Percentiles rank a stretch among this genome's conserved stretches.
These are phyloP conservation scores for Jatropha curcas DNA, from an alignment of 345 rosid species.

Conservation along the genomic window DNA sequence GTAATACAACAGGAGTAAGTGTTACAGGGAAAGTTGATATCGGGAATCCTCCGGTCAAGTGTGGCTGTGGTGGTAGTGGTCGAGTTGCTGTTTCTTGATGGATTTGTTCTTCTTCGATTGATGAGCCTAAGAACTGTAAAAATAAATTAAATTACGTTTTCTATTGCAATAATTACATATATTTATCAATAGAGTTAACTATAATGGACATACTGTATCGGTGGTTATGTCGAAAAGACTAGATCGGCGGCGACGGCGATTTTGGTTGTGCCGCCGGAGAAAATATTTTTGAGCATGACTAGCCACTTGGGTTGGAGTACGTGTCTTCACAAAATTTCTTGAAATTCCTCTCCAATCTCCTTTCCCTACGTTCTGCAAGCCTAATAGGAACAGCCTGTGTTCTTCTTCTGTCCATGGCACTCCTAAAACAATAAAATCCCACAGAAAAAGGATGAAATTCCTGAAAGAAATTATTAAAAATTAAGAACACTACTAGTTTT, in stretches of 20 bases:
- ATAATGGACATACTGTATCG: constrained; percentile 44
- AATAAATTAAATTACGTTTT: too few species aligned
- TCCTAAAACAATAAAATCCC: constrained; percentile 33
- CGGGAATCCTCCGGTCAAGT: constrained; percentile 27
- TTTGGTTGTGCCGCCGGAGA: constrained; percentile 61
- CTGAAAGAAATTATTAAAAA: background rate
- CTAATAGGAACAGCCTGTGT: constrained; percentile 59
- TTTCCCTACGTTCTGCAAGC: constrained; percentile 70
- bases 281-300: constrained; percentile 87
- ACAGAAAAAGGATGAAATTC: background rate
- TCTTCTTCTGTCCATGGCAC: constrained; percentile 89
- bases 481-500: too few species aligned
- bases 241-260: constrained; percentile 70
- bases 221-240: constrained; percentile 79
- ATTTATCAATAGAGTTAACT: too few species aligned
- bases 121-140: constrained; percentile 37
- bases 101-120: constrained; percentile 45
- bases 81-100: constrained; percentile 25
- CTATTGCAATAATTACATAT: too few species aligned
- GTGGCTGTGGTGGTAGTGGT: constrained; percentile 20
- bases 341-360: constrained; percentile 89
- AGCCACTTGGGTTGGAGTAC: constrained; percentile 82
- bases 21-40: constrained; percentile 35
- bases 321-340: constrained; percentile 71
- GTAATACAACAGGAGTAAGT: constrained; percentile 19